A percentile compares a stretch with the other conserved stretches of the same genome.
Conservation (phyloP, 148 eudicot species). For the Cornus florida region DNA sequence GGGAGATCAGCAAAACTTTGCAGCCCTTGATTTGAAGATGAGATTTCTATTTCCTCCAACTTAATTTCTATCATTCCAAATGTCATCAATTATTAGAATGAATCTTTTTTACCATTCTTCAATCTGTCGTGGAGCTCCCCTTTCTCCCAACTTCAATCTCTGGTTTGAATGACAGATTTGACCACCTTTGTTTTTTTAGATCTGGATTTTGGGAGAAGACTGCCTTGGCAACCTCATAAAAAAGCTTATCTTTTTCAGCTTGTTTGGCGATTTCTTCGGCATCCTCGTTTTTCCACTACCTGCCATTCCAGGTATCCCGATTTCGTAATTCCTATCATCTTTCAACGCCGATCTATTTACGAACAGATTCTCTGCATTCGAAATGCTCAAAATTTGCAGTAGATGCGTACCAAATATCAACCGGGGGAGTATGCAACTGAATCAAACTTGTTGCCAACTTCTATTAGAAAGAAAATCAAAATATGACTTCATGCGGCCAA, state of each 20-base stretch:
- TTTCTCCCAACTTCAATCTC: neutral
- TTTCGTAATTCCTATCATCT: neutral
- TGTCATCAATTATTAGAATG: neutral
- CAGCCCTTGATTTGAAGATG: neutral
- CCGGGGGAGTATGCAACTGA: neutral
- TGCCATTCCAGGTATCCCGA: conserved; percentile 8
- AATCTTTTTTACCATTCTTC: neutral
- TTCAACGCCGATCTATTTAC: neutral
- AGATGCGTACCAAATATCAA: neutral
- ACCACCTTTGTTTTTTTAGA: neutral
- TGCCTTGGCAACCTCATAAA: neutral
- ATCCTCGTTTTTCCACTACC: conserved; percentile 9
- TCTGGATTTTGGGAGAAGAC: neutral
- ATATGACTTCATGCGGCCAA: neutral
- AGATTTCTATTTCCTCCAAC: conserved; percentile 12
- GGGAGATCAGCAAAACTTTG: conserved; percentile 18
- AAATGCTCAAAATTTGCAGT: neutral
- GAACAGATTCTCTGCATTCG: neutral
- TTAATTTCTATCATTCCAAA: neutral
- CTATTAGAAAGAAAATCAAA: neutral
- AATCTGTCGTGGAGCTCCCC: neutral
- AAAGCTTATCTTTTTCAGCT: neutral
- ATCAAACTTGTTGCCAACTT: neutral
- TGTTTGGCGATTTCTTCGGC: neutral
- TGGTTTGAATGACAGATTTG: neutral